Percentiles rank a stretch among this genome's conserved stretches.
phyloP scores from a whole-genome alignment of 192 early-diverging fungal genomes.

The Entomortierella beljakovae region DNA sequence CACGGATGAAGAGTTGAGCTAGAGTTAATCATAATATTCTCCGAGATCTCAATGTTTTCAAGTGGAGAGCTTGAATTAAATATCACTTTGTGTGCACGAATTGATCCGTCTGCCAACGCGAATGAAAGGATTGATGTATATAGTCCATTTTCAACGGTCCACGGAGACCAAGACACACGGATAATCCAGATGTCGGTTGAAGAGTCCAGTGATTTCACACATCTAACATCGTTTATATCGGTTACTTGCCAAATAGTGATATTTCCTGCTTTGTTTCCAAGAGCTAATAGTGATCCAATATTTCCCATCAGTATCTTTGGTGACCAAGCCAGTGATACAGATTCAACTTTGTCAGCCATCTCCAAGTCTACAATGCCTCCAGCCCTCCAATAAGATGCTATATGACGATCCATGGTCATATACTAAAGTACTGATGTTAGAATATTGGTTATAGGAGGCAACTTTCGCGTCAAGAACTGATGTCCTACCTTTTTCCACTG shows the following conservation, averaged over 20 bases:
- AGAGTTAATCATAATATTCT: not conserved
- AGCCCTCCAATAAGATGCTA: conserved; percentile 25
- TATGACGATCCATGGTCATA: conserved; percentile 15
- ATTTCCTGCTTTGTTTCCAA: conserved; percentile 40
- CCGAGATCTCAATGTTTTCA: conserved; percentile 13
- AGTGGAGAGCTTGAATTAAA: conserved; percentile 11
- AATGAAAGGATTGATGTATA: conserved; percentile 35
- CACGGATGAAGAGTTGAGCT: conserved; percentile 17
- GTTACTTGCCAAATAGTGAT: conserved; percentile 40
- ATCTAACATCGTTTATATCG: conserved; percentile 13
- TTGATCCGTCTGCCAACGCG: conserved; percentile 26
- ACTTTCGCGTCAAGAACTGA: not conserved
- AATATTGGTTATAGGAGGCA: not conserved
- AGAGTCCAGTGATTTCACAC: conserved; percentile 21
- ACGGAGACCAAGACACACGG: conserved; percentile 40
- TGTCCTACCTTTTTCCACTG: conserved; percentile 29
- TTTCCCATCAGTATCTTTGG: conserved; percentile 27
- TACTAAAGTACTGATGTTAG: not conserved
- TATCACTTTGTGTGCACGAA: conserved; percentile 20
- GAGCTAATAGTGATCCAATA: conserved; percentile 34
- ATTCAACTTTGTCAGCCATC: conserved; percentile 31
- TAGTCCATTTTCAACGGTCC: conserved; percentile 9
- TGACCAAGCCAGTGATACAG: conserved; percentile 42
- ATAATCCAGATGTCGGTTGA: conserved; percentile 20
- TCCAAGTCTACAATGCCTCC: not conserved